These are phyloP conservation scores for Candida boidinii DNA, from an alignment of 805 yeast genomes.

Conservation along the genomic window DNA sequence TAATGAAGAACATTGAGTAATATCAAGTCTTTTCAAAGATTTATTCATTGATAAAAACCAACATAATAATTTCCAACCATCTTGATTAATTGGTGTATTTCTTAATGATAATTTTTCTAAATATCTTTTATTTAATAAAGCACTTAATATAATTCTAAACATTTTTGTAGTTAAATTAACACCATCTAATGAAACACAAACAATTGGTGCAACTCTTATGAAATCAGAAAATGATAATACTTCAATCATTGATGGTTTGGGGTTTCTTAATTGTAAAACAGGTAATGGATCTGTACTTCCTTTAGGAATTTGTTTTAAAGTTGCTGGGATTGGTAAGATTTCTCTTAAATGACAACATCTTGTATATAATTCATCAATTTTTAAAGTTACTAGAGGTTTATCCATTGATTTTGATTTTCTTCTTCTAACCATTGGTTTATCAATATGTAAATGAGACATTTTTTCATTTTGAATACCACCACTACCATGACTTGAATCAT, in stretches of 20 bases:
- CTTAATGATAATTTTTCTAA: slow-evolving; percentile 68
- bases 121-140: slow-evolving; percentile 57
- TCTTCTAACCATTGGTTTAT: slow-evolving; percentile 53
- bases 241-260: slow-evolving; percentile 86
- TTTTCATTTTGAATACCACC: slow-evolving; percentile 12
- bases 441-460: slow-evolving; percentile 40
- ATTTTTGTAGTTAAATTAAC: slow-evolving; percentile 67
- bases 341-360: slow-evolving; percentile 91
- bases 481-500: slow-evolving; percentile 1
- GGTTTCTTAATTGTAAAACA: slow-evolving; percentile 64
- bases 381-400: slow-evolving; percentile 27
- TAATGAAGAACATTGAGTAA: slow-evolving; percentile 58
- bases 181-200: slow-evolving; percentile 71
- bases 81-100: slow-evolving; percentile 63
- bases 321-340: slow-evolving; percentile 86
- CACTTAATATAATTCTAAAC: slow-evolving; percentile 63
- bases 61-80: slow-evolving; percentile 76
- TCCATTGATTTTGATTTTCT: slow-evolving; percentile 22
- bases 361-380: slow-evolving; percentile 71
- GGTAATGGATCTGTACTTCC: slow-evolving; percentile 73
- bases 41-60: slow-evolving; percentile 62
- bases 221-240: slow-evolving; percentile 84
- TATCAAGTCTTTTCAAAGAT: slow-evolving; percentile 50
- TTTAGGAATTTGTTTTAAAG: slow-evolving; percentile 70
- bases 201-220: slow-evolving; percentile 74